Percentiles rank a stretch among this genome's conserved stretches.
phyloP scores from a whole-genome alignment of 164 flowering plant species.

The Umbellularia californica region DNA sequence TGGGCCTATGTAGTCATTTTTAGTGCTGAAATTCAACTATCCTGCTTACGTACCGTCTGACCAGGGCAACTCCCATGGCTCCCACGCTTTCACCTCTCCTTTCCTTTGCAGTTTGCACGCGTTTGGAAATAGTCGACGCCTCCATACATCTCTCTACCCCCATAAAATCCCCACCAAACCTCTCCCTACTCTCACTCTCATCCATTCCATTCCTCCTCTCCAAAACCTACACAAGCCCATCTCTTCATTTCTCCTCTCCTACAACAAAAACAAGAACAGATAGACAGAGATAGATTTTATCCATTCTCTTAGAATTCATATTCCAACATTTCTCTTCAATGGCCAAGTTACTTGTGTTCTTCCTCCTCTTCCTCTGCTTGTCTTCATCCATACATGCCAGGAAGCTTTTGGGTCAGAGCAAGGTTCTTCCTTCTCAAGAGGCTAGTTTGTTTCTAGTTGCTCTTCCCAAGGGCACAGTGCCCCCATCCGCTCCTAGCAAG shows the following conservation, averaged over 20 bases:
- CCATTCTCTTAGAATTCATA: neutral
- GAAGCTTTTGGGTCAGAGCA: slow-evolving; percentile 7
- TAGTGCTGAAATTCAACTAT: no score
- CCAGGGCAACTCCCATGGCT: neutral
- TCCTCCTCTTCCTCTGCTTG: neutral
- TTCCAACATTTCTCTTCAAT: neutral
- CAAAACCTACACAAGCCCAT: neutral
- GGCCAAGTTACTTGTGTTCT: neutral
- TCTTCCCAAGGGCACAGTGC: slow-evolving; percentile 45
- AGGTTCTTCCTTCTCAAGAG: slow-evolving; percentile 11
- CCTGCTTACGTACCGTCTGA: neutral
- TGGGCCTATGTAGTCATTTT: no score
- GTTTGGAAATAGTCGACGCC: neutral
- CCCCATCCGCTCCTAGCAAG: slow-evolving; percentile 50
- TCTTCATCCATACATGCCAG: neutral
- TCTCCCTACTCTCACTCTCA: neutral
- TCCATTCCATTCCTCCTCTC: neutral
- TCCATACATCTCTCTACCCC: neutral
- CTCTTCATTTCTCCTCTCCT: neutral
- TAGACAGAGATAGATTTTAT: no score
- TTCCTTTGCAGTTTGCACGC: neutral
- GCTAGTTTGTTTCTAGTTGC: slow-evolving; percentile 29
- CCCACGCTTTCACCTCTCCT: neutral
- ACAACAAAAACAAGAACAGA: neutral
- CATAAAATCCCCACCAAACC: neutral